Percentiles rank a stretch among this genome's conserved stretches.
These are phyloP conservation scores for Termitomyces sp. DNA, from an alignment of 768 basidiomycete genomes.

Conservation along the genomic window DNA sequence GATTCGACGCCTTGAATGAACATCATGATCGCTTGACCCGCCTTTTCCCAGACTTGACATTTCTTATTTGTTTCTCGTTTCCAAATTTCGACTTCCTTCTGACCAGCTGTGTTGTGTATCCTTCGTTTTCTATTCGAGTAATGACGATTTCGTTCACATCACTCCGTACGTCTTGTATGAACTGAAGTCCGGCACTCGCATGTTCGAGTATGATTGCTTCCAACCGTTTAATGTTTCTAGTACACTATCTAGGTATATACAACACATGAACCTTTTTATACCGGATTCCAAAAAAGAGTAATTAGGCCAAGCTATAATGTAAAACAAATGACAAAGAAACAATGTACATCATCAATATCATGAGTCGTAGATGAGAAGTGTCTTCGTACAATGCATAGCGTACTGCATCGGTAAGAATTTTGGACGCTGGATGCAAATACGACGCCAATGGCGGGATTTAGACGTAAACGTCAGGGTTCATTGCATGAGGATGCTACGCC, in stretches of 20 bases:
- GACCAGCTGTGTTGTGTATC: neutral
- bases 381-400: neutral
- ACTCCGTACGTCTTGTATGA: neutral
- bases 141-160: neutral
- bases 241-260: neutral
- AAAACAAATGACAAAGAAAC: no score
- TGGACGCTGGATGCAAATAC: neutral
- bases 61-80: neutral
- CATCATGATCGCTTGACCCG: neutral
- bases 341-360: neutral
- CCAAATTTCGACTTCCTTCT: neutral
- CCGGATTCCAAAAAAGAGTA: neutral
- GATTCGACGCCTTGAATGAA: neutral
- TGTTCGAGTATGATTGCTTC: neutral
- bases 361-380: neutral
- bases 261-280: neutral
- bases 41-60: neutral
- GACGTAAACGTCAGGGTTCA: neutral
- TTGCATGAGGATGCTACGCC: slow-evolving; percentile 44
- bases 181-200: neutral
- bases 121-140: neutral
- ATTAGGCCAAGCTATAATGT: neutral
- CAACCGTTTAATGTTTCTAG: neutral
- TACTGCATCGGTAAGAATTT: no score
- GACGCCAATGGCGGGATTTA: neutral